Percentiles rank a stretch among this genome's conserved stretches.
Conservation (phyloP, 768 basidiomycete species). For the Hysterangium stoloniferum region DNA sequence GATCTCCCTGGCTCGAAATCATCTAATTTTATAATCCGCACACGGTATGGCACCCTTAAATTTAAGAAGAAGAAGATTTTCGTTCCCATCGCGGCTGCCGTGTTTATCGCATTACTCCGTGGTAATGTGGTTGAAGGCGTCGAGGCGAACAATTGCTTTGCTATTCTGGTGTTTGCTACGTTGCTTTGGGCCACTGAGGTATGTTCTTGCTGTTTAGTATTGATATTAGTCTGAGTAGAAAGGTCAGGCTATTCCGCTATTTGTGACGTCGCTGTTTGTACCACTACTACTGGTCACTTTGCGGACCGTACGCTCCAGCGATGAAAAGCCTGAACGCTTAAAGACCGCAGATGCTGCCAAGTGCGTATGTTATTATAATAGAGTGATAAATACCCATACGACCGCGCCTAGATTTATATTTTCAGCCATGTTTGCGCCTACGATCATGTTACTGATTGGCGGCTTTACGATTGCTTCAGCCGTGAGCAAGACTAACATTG, state of each 20-base stretch:
- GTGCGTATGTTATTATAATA: constrained; percentile 37
- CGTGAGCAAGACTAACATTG: constrained; percentile 90
- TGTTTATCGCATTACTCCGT: constrained; percentile 58
- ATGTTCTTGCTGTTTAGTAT: constrained; percentile 17
- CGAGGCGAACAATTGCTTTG: constrained; percentile 85
- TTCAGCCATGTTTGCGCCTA: constrained; percentile 93
- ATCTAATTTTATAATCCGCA: constrained; percentile 21
- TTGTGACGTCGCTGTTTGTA: constrained; percentile 90
- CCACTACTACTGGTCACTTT: constrained; percentile 85
- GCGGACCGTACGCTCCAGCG: constrained; percentile 59
- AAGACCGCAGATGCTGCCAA: constrained; percentile 68
- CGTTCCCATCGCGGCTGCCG: constrained; percentile 44
- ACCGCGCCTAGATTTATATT: constrained; percentile 64
- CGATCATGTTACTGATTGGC: constrained; percentile 96
- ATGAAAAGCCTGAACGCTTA: constrained; percentile 42
- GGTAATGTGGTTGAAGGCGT: constrained; percentile 46
- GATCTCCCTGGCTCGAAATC: constrained; percentile 9
- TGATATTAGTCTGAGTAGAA: background rate
- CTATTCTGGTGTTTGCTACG: constrained; percentile 83
- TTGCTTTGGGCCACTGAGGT: constrained; percentile 97
- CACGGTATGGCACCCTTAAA: constrained; percentile 46
- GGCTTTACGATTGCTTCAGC: constrained; percentile 98
- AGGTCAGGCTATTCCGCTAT: constrained; percentile 84
- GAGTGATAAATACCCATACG: constrained; percentile 1
- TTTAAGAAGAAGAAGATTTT: constrained; percentile 55